Evolutionary conservation across 2,329 filamentous ascomycete genomes (phyloP), one percentile per base, ranked within the genome.

Genomic region (Phoma sp.): DNA sequence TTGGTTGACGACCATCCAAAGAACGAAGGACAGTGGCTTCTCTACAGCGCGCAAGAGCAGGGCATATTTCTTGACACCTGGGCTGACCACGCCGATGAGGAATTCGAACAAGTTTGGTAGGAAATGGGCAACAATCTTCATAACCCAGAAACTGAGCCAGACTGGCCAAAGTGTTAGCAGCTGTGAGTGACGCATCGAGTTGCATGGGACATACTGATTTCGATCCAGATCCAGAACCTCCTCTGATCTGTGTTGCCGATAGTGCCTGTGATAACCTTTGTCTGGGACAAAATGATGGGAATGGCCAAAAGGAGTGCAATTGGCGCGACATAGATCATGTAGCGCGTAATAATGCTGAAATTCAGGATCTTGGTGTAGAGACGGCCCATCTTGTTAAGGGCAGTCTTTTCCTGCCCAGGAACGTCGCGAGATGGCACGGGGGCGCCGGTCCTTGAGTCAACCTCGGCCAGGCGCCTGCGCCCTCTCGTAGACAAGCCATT

Each of bases 141-240:
- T 83, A 12, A 78, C 78, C 86, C 86, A 88, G 55, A 88, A 74
- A 64, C 82, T 83, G 30, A 85, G 74, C 86, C 86, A 88, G 47
- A 87, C 74, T 74, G 42, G 9, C 21, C 7, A 14, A 7, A 7
- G 1, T 23, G 53, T 65, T 40, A 65, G 59, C 32, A 18, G 20
- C n/a, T 23, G 14, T 11, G 3, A 14, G 1, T 5, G 20, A n/a
- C 10, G 17, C 15, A 40, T 5, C 11, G 11, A 7, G 10, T 17
- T 32, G n/a, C n/a, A 5, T 9, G 11, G n/a, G n/a, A 61, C 72
- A 57, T 60, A 76, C 73, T 78, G 39, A 87, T 80, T 69, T 87
- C 85, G 30, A 88, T 76, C 86, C 86, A 88, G 15, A 81, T 80
- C 74, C 87, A 88, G 73, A 88, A 84, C 79, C 82, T 86, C 47